Conservation (phyloP, 495 filamentous ascomycete species). For the Penicillium longicatenatum region DNA sequence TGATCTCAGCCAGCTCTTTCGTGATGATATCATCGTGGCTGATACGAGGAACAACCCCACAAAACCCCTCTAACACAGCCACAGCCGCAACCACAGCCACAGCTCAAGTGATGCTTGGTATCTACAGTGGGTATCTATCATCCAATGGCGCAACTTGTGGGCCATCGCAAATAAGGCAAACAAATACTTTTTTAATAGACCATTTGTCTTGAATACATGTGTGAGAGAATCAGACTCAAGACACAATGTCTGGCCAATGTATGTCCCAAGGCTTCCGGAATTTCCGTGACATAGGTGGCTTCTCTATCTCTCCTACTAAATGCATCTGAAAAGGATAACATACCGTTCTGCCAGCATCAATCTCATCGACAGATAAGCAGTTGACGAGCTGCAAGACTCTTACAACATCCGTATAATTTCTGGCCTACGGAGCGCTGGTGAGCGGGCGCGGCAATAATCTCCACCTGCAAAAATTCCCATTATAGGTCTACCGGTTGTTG, state of each 20-base stretch:
- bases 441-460: too few relatives aligned
- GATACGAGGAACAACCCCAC: background rate
- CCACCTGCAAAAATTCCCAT: too few relatives aligned
- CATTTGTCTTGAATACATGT: too few relatives aligned
- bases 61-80: background rate
- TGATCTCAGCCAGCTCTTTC: background rate
- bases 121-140: too few relatives aligned
- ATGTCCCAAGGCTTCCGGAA: background rate
- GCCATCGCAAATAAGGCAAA: too few relatives aligned
- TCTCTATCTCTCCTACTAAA: background rate
- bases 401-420: background rate
- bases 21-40: slow-evolving; percentile 32
- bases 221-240: background rate
- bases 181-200: too few relatives aligned
- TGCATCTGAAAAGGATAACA: background rate
- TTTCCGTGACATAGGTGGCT: background rate
- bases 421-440: too few relatives aligned
- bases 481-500: too few relatives aligned
- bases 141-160: too few relatives aligned
- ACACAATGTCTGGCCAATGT: background rate
- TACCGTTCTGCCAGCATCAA: background rate
- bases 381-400: background rate
- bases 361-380: background rate
- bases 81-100: background rate
- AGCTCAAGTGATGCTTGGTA: background rate